Conservation (phyloP, 2,329 filamentous ascomycete genomes). For the Colletotrichum liriopes region DNA sequence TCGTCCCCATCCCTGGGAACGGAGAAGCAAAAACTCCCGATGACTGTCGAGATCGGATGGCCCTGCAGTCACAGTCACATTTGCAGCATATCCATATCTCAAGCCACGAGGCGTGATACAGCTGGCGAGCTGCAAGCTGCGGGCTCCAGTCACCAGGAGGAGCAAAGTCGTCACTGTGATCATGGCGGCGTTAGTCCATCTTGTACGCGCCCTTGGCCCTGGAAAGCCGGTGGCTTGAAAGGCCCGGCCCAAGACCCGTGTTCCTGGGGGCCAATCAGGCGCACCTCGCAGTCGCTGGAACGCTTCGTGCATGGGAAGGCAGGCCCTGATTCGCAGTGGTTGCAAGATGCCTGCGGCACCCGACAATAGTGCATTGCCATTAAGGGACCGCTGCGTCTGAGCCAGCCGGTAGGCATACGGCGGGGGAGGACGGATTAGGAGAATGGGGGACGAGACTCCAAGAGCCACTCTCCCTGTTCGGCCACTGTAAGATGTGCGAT, state of each 20-base stretch:
- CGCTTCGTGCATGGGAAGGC: conserved; percentile 58
- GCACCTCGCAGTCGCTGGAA: conserved; percentile 53
- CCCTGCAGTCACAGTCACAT: conserved; percentile 27
- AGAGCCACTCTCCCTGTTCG: conserved; percentile 35
- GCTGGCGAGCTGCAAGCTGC: conserved; percentile 29
- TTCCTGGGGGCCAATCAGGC: conserved; percentile 56
- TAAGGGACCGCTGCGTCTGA: conserved; percentile 33
- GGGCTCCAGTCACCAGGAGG: conserved; percentile 17
- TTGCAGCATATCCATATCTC: conserved; percentile 14
- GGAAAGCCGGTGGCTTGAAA: conserved; percentile 37
- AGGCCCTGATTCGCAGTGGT: conserved; percentile 55
- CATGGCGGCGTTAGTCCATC: conserved; percentile 36
- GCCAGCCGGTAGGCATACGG: conserved; percentile 22
- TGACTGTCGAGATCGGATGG: conserved; percentile 30
- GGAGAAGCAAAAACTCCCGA: conserved; percentile 17
- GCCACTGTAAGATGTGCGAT: conserved; percentile 37
- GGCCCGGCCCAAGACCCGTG: conserved; percentile 34
- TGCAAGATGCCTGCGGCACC: conserved; percentile 48
- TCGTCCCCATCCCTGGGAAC: conserved; percentile 19
- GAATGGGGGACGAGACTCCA: conserved; percentile 12
- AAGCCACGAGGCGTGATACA: conserved; percentile 31
- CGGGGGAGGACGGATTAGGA: conserved; percentile 1
- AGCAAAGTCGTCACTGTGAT: conserved; percentile 35
- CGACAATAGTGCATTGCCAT: conserved; percentile 36
- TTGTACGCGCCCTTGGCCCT: conserved; percentile 59